A percentile compares a stretch with the other conserved stretches of the same genome.
These are phyloP conservation scores for Tubosaeta sp. DNA, from an alignment of 768 basidiomycete species.

Conservation along the genomic window DNA sequence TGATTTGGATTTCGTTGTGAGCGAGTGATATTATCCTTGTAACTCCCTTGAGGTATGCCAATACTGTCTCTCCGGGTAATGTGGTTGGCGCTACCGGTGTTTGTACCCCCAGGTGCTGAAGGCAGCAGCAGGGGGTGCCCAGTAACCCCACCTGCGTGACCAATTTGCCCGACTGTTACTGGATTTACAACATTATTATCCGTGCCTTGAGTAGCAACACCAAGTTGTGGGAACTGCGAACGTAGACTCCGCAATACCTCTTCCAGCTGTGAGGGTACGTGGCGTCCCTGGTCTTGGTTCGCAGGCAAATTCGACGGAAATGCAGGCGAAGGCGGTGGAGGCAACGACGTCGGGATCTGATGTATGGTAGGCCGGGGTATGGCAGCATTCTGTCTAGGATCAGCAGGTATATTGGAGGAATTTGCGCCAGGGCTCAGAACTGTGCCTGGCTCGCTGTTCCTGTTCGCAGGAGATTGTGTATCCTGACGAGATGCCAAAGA, in stretches of 20 bases:
- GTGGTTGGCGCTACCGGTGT: not conserved
- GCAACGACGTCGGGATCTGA: not conserved
- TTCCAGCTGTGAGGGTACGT: slow-evolving; percentile 6
- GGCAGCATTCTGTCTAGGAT: slow-evolving; percentile 1
- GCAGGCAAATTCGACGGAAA: not conserved
- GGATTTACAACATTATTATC: not conserved
- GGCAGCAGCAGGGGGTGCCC: not conserved
- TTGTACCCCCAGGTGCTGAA: not conserved
- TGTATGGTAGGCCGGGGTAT: not conserved
- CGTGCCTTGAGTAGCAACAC: not conserved
- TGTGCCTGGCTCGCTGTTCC: not conserved
- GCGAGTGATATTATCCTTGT: not conserved
- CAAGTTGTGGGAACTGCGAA: slow-evolving; percentile 13
- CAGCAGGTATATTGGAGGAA: not conserved
- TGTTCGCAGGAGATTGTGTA: slow-evolving; percentile 9
- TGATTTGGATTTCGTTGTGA: slow-evolving; percentile 5
- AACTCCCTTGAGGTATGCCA: not conserved
- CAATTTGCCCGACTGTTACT: not conserved
- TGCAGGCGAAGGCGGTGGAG: not conserved
- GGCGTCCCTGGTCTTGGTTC: slow-evolving; percentile 3
- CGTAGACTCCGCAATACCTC: slow-evolving; percentile 16
- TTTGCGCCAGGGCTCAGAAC: not conserved
- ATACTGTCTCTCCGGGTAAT: slow-evolving; percentile 7
- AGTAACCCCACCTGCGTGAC: not conserved
- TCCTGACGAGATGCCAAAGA: slow-evolving; percentile 12